phyloP scores from a whole-genome alignment of 2,329 filamentous ascomycete genomes.

The Alternaria alternata region DNA sequence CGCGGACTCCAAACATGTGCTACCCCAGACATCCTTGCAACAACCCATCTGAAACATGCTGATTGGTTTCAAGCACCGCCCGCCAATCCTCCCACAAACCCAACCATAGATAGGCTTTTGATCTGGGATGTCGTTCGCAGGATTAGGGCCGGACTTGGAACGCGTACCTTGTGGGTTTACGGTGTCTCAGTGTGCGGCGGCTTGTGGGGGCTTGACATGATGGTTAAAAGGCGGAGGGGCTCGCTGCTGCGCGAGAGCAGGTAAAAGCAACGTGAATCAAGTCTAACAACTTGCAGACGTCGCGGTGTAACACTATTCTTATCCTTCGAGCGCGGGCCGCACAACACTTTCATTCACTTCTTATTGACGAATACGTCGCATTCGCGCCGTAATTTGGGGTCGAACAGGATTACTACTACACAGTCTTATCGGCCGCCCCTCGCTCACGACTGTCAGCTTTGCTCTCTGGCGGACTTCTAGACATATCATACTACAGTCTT shows the following conservation, averaged over 20 bases:
- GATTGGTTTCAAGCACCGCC: conserved; percentile 10
- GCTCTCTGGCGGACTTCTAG: not conserved
- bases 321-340: conserved; percentile 3
- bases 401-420: not conserved
- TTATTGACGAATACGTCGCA: not conserved
- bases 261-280: conserved; percentile 3
- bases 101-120: conserved; percentile 7
- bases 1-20: conserved; percentile 8
- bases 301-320: conserved; percentile 3
- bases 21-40: conserved; percentile 6
- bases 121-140: not conserved
- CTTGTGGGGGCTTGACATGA: not conserved
- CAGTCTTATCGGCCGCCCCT: not conserved
- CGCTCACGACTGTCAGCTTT: not conserved
- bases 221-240: not conserved
- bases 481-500: not conserved
- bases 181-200: conserved; percentile 5
- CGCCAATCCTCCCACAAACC: not conserved
- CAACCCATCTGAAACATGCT: conserved; percentile 10
- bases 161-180: conserved; percentile 1
- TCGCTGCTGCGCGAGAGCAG: not conserved
- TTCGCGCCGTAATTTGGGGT: not conserved
- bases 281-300: not conserved
- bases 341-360: not conserved
- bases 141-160: not conserved